Conservation (phyloP, 352 stramenopile genomes). For the Phytophthora sojae region DNA sequence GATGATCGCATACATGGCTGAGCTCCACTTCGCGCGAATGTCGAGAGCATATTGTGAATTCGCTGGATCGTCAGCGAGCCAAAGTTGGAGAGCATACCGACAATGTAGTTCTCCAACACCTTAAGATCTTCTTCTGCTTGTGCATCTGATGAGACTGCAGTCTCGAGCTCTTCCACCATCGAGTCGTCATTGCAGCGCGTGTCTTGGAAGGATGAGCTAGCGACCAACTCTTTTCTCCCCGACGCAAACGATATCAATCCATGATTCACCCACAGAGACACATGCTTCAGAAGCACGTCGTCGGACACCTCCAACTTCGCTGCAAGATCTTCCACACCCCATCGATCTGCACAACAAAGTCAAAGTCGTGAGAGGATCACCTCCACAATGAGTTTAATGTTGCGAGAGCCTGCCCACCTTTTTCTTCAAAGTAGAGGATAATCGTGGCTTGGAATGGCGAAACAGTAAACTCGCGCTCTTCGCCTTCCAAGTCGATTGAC, state of each 20-base stretch:
- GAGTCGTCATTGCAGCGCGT: conserved; percentile 47
- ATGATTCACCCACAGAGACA: conserved; percentile 78
- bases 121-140: conserved; percentile 94
- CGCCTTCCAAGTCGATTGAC: conserved; percentile 90
- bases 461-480: conserved; percentile 88
- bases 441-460: conserved; percentile 95
- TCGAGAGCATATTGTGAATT: conserved; percentile 96
- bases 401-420: conserved; percentile 44
- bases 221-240: conserved; percentile 54
- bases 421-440: conserved; percentile 95
- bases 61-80: conserved; percentile 91
- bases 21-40: conserved; percentile 75
- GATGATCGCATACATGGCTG: conserved; percentile 68
- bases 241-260: conserved; percentile 60
- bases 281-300: conserved; percentile 64
- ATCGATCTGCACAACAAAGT: conserved; percentile 44
- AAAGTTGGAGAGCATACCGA: conserved; percentile 96
- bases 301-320: conserved; percentile 68
- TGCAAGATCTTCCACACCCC: conserved; percentile 69
- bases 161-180: conserved; percentile 68
- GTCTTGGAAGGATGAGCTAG: conserved; percentile 56
- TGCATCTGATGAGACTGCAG: conserved; percentile 89
- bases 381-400: not conserved
- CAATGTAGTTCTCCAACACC: conserved; percentile 95
- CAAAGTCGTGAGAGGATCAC: not conserved